Conservation (phyloP, 306 rosid genomes). For the Citrullus colocynthis region DNA sequence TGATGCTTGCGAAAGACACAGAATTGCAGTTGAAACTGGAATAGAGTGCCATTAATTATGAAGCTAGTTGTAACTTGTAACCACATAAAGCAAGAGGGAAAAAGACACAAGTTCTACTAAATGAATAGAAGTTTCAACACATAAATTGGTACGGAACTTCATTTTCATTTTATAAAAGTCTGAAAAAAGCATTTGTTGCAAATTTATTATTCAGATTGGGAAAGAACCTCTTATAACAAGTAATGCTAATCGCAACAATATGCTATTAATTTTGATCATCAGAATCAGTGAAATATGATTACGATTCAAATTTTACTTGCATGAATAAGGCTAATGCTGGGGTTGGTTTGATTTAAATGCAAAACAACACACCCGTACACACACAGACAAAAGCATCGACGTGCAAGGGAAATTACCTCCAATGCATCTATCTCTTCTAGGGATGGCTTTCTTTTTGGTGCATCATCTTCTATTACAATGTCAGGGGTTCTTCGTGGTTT, state of each 20-base stretch:
- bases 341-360: background rate
- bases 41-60: background rate
- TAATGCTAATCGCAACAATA: background rate
- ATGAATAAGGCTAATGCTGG: background rate
- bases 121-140: background rate
- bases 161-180: background rate
- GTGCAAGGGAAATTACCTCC: conserved; percentile 47
- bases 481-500: conserved; percentile 33
- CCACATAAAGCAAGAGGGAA: background rate
- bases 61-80: background rate
- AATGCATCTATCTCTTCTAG: conserved; percentile 90
- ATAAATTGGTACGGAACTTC: background rate
- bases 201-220: background rate
- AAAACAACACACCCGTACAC: background rate
- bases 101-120: background rate
- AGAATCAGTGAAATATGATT: background rate
- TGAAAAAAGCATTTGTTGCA: background rate
- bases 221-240: background rate
- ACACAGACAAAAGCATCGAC: background rate
- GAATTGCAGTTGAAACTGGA: background rate
- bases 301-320: background rate
- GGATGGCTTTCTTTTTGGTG: conserved; percentile 72
- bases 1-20: background rate
- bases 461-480: conserved; percentile 79
- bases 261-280: background rate